A percentile compares a stretch with the other conserved stretches of the same genome.
Conservation (phyloP, 1,139 yeast species). For the Fermentozyma sake region DNA sequence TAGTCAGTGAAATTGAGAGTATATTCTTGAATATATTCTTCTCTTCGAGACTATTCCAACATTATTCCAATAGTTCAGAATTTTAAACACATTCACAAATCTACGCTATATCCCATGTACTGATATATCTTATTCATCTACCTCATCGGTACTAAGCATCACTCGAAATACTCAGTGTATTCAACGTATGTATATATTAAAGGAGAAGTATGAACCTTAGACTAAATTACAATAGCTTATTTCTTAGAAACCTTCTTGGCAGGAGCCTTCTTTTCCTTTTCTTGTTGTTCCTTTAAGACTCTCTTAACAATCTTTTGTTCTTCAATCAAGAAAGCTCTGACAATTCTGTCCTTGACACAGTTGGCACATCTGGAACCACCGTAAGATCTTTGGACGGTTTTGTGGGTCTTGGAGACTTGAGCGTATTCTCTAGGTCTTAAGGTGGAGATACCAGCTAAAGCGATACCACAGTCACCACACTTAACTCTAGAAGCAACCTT, state of each 20-base stretch:
- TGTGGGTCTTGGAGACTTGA: constrained; percentile 88
- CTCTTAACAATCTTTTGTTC: constrained; percentile 99
- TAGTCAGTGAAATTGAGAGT: no score
- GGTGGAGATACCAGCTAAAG: constrained; percentile 88
- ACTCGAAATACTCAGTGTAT: no score
- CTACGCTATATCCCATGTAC: no score
- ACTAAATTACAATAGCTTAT: constrained; percentile 23
- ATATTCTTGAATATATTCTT: no score
- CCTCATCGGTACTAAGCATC: no score
- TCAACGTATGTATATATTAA: constrained; percentile 16
- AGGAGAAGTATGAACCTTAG: constrained; percentile 18
- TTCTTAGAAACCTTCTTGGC: constrained; percentile 37
- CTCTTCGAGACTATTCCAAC: no score
- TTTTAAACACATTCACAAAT: no score
- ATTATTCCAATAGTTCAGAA: no score
- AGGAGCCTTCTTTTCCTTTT: constrained; percentile 68
- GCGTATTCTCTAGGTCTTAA: constrained; percentile 99
- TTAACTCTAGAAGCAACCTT: constrained; percentile 93
- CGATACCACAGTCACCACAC: constrained; percentile 97
- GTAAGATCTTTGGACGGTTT: constrained; percentile 98
- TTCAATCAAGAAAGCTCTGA: constrained; percentile 98
- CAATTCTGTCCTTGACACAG: constrained; percentile 98
- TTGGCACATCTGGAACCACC: constrained; percentile 99
- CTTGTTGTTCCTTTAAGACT: constrained; percentile 93
- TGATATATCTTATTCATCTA: no score